These are phyloP conservation scores for Xanthoconium purpureum DNA, from an alignment of 768 basidiomycete species.

Conservation along the genomic window DNA sequence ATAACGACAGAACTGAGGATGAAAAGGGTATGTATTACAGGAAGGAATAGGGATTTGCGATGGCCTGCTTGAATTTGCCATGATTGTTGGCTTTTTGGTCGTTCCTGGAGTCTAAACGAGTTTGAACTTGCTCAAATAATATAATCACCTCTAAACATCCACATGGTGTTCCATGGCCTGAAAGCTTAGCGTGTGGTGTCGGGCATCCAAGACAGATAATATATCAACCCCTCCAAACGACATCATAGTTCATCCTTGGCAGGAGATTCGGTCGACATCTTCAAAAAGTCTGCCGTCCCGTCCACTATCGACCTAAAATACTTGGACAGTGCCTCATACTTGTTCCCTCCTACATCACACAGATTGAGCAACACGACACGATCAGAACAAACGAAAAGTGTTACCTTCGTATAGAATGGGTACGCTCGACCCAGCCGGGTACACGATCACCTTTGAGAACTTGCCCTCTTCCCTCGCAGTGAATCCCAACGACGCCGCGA, in stretches of 20 bases:
- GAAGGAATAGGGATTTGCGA: too few species aligned
- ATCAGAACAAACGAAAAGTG: slow-evolving; percentile 3
- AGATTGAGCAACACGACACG: not conserved
- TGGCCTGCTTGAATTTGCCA: too few species aligned
- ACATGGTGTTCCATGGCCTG: not conserved
- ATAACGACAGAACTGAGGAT: not conserved
- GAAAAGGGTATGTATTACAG: not conserved
- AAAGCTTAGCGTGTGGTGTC: not conserved
- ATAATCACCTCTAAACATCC: not conserved
- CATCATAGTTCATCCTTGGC: slow-evolving; percentile 30
- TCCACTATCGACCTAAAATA: slow-evolving; percentile 72
- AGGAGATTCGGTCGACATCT: slow-evolving; percentile 37
- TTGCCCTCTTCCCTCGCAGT: slow-evolving; percentile 50
- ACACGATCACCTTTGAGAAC: slow-evolving; percentile 67
- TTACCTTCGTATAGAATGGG: slow-evolving; percentile 68
- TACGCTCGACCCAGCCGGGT: slow-evolving; percentile 55
- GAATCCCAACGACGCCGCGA: slow-evolving; percentile 56
- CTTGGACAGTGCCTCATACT: slow-evolving; percentile 70
- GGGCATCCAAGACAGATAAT: not conserved
- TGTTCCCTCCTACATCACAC: slow-evolving; percentile 52
- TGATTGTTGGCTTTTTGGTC: not conserved
- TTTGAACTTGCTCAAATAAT: not conserved
- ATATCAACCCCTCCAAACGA: slow-evolving; percentile 4
- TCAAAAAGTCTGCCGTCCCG: slow-evolving; percentile 57
- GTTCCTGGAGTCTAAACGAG: not conserved